Conservation (phyloP, 257 asterid genomes). For the Mentha longifolia region DNA sequence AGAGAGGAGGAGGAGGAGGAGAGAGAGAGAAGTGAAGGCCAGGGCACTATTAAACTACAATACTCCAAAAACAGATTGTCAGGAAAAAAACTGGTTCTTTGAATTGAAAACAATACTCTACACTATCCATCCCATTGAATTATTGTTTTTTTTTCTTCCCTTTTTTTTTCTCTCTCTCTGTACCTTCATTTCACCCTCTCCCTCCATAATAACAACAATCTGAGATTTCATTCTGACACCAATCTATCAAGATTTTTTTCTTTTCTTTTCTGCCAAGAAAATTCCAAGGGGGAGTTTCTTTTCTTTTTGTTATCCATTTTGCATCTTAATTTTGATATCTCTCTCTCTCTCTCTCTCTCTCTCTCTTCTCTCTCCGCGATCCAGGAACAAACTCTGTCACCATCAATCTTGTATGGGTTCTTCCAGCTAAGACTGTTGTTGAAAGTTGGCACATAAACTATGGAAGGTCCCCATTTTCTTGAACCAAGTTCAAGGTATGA, state of each 20-base stretch:
- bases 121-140: constrained; percentile 30
- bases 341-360: constrained; percentile 37
- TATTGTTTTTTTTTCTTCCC: neutral
- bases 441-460: constrained; percentile 60
- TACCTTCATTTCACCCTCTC: constrained; percentile 32
- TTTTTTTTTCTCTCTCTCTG: neutral
- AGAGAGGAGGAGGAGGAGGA: no score
- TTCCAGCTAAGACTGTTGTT: constrained; percentile 86
- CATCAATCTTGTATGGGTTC: constrained; percentile 74
- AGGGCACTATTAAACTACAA: constrained; percentile 32
- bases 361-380: constrained; percentile 50
- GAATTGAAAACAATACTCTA: constrained; percentile 36
- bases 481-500: constrained; percentile 94
- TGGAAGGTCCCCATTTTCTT: constrained; percentile 77
- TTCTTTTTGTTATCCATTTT: constrained; percentile 61
- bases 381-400: constrained; percentile 97
- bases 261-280: constrained; percentile 38
- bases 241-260: constrained; percentile 40
- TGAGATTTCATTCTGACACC: constrained; percentile 90
- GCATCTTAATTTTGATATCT: constrained; percentile 39
- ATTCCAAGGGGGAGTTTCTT: constrained; percentile 41
- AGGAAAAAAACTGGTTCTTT: constrained; percentile 45
- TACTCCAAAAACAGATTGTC: constrained; percentile 43
- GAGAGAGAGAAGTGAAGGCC: constrained; percentile 11
- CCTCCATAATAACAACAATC: constrained; percentile 47